Evolutionary conservation across 257 asterid species (phyloP).

Genomic region (Petunia secreta): DNA sequence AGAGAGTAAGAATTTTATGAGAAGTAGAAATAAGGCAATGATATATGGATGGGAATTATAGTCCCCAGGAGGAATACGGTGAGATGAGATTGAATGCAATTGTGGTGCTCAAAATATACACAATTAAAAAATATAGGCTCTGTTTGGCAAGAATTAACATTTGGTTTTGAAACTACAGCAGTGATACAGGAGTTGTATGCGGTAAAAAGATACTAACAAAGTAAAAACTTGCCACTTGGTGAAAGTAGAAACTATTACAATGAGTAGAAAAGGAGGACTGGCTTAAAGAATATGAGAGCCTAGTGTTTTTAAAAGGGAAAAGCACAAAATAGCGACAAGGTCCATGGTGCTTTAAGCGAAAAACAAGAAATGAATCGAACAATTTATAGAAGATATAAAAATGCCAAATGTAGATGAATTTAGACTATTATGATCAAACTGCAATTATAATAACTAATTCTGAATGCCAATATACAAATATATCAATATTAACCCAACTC

Average conservation of each 20-base stretch:
- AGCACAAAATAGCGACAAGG: no score
- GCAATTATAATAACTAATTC: no score
- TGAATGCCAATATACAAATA: no score
- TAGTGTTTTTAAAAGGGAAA: neutral
- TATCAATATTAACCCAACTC: no score
- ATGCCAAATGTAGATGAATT: no score
- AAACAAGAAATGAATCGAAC: no score
- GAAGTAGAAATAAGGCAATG: neutral
- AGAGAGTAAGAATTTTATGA: constrained; percentile 16
- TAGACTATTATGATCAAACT: no score
- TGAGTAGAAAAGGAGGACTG: neutral
- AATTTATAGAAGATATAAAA: no score
- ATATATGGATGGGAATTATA: neutral
- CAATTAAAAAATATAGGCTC: neutral
- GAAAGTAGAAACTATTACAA: neutral
- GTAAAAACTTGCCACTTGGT: neutral
- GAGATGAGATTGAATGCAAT: neutral
- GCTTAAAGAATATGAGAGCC: constrained; percentile 12
- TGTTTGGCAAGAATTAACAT: constrained; percentile 9
- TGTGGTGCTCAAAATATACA: neutral
- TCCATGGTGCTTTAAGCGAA: no score
- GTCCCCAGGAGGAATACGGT: neutral
- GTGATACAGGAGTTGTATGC: neutral
- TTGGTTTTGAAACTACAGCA: neutral
- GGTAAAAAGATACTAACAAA: neutral